A percentile compares a stretch with the other conserved stretches of the same genome.
Conservation (phyloP, 2,329 filamentous ascomycete genomes). For the Alternaria consortialis region DNA sequence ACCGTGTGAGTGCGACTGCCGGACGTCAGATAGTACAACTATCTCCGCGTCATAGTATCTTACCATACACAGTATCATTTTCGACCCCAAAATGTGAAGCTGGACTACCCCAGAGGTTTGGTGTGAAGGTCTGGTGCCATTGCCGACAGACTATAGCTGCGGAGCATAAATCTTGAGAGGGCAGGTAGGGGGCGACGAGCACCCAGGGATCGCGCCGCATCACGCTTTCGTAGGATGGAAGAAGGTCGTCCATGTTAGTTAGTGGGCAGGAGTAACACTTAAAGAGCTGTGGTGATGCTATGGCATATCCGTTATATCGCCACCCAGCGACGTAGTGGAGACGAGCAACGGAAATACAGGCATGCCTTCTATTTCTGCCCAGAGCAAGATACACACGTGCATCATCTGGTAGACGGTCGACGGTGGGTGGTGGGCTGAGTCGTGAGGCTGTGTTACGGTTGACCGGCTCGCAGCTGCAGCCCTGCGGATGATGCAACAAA, state of each 20-base stretch:
- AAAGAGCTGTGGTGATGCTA: background rate
- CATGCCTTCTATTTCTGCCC: background rate
- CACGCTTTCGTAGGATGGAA: conserved; percentile 68
- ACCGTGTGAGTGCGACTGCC: conserved; percentile 66
- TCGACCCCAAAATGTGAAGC: conserved; percentile 69
- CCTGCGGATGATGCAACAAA: conserved; percentile 14
- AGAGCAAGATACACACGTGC: background rate
- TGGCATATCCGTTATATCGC: background rate
- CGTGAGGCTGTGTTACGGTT: conserved; percentile 16
- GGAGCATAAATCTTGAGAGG: conserved; percentile 65
- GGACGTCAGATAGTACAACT: conserved; percentile 15
- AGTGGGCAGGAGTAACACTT: background rate
- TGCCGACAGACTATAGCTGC: conserved; percentile 64
- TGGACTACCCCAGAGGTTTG: conserved; percentile 69
- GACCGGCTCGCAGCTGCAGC: background rate
- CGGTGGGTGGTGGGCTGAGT: background rate
- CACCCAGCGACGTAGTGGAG: background rate
- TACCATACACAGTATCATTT: conserved; percentile 68
- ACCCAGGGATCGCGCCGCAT: conserved; percentile 64
- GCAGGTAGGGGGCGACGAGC: conserved; percentile 65
- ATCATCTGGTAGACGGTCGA: background rate
- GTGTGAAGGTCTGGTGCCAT: conserved; percentile 68
- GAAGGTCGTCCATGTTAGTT: conserved; percentile 62
- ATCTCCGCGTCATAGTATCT: background rate
- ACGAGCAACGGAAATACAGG: background rate